Evolutionary conservation across 2,329 filamentous ascomycete genomes (phyloP), one percentile per base, ranked within the genome.

Genomic region (Fusarium staphyleae): DNA sequence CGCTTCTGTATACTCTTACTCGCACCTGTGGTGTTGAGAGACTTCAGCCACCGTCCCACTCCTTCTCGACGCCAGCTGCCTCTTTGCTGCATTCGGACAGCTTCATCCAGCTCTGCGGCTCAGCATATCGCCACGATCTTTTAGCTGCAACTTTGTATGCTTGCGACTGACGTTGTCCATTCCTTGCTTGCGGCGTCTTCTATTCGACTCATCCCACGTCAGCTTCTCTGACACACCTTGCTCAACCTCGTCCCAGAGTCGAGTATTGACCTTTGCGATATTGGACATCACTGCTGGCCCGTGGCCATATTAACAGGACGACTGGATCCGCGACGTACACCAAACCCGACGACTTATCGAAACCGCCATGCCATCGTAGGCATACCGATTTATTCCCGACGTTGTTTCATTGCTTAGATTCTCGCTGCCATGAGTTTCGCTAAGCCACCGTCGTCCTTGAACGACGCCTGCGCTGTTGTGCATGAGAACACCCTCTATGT

Each of bases 401-500:
- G 49, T 53, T 52, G 44, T 54, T 18, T 49, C 40, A 49, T 41
- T 41, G 34, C 44, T 41, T 33, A 58, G 55, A 50, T 39, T 40
- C 35, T 42, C 24, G 55, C 50, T 67, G 74, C 61, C 45, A 96
- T 96, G 91, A 78, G 86, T 69, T 79, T 88, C 50, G 91, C 91
- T 41, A 76, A 85, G 68, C 91, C 92, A 45, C 77, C 83, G 46
- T 81, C 86, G 69, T 78, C 87, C 58, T 77, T 97, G 71, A 83
- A 86, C 72, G 86, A 87, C 74, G 87, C 90, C 68, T 98, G 93
- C 75, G 91, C 92, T 52, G 85, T 89, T 68, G 82, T 97, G 57
- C 81, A 90, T 77, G 81, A 92, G 70, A 87, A 92, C 72, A 91
- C 87, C 11, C 84, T 98, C 46, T 98, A 96, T 77, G 87, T 89